Evolutionary conservation across 768 basidiomycete species (phyloP).

Genomic region (Leccinum broughii): DNA sequence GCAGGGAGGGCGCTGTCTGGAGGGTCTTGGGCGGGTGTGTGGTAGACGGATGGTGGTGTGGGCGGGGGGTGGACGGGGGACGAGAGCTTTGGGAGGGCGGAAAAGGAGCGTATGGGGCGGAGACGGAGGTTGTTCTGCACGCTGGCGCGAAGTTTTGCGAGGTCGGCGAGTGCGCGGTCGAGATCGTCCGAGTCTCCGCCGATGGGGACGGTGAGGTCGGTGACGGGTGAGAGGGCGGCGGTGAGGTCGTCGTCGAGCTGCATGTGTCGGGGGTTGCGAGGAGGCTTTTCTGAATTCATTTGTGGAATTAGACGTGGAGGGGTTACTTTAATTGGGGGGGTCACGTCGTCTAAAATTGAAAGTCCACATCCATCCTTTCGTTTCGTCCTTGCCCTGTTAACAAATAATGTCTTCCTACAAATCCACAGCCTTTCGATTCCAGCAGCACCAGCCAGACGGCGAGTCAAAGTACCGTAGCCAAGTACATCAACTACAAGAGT

Average conservation of each 20-base stretch:
- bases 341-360: conserved; percentile 24
- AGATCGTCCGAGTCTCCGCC: conserved; percentile 52
- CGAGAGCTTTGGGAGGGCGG: conserved; percentile 49
- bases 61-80: conserved; percentile 5
- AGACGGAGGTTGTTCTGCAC: conserved; percentile 78
- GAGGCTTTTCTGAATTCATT: background rate
- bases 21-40: conserved; percentile 11
- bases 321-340: conserved; percentile 18
- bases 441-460: conserved; percentile 20
- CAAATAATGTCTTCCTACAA: conserved; percentile 34
- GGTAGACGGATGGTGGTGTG: background rate
- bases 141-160: conserved; percentile 67
- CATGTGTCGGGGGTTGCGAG: conserved; percentile 25
- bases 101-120: conserved; percentile 68
- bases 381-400: background rate
- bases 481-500: conserved; percentile 64
- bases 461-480: conserved; percentile 52
- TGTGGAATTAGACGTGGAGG: conserved; percentile 2
- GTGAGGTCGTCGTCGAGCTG: conserved; percentile 30
- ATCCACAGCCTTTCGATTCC: conserved; percentile 28
- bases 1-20: conserved; percentile 30
- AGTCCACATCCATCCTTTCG: conserved; percentile 13
- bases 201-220: conserved; percentile 20
- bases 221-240: conserved; percentile 35
- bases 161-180: conserved; percentile 62